phyloP scores from a whole-genome alignment of 768 basidiomycete species.

The Naganishia kalamii region DNA sequence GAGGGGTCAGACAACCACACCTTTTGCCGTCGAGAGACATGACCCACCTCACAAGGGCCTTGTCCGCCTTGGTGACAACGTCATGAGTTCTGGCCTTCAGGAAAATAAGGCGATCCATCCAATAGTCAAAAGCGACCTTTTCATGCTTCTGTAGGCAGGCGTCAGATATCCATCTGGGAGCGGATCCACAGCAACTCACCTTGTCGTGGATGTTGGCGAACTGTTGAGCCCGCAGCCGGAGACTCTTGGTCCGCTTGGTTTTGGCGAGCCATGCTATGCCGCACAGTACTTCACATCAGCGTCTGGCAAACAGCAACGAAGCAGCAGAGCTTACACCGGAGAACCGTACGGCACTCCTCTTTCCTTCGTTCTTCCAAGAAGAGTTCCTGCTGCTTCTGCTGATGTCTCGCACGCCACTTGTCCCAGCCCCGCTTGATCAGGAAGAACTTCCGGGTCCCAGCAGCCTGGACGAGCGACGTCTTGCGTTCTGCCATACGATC shows the following conservation, averaged over 20 bases:
- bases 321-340: background rate
- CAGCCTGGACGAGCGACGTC: background rate
- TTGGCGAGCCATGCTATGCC: background rate
- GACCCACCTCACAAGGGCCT: conserved; percentile 1
- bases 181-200: background rate
- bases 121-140: background rate
- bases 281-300: background rate
- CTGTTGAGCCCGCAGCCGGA: background rate
- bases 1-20: too few species aligned
- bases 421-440: background rate
- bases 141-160: background rate
- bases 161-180: too few species aligned
- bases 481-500: background rate
- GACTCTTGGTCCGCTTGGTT: background rate
- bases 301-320: too few species aligned
- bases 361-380: conserved; percentile 11
- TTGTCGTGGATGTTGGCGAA: background rate
- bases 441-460: conserved; percentile 15
- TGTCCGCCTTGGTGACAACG: background rate
- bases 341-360: conserved; percentile 7
- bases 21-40: too few species aligned
- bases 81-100: background rate
- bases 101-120: conserved; percentile 6
- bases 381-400: conserved; percentile 9
- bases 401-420: conserved; percentile 9